A percentile compares a stretch with the other conserved stretches of the same genome.
phyloP scores from a whole-genome alignment of 306 rosid species.

The Glycine latifolia region DNA sequence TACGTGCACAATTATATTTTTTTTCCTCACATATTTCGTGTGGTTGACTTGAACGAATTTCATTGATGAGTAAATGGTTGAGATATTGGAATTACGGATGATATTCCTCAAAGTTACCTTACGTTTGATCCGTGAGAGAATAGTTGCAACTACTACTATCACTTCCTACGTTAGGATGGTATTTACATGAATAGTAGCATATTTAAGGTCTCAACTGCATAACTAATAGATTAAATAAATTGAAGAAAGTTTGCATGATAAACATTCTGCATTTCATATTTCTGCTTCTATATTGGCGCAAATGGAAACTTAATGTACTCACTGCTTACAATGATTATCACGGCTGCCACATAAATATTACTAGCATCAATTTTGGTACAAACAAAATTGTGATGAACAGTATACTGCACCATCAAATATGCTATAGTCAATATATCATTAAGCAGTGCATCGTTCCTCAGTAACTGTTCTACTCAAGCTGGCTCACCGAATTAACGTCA shows the following conservation, averaged over 20 bases:
- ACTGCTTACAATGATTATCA: not conserved
- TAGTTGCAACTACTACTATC: not conserved
- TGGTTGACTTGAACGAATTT: not conserved
- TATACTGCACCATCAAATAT: not conserved
- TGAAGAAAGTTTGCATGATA: not conserved
- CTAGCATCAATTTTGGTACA: not conserved
- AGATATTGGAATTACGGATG: not conserved
- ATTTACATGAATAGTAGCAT: not conserved
- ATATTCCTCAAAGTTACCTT: not conserved
- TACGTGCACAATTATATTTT: not conserved
- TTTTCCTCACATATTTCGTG: not conserved
- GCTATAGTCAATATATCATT: slow-evolving; percentile 8
- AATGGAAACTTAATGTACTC: not conserved
- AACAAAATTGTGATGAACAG: slow-evolving; percentile 32
- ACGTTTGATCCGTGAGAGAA: not conserved
- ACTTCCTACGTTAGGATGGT: not conserved
- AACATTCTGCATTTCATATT: not conserved
- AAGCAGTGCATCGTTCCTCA: slow-evolving; percentile 12
- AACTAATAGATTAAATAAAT: not conserved
- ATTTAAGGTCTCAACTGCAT: not conserved
- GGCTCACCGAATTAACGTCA: not conserved
- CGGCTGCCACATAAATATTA: not conserved
- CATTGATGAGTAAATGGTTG: no score
- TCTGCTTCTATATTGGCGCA: not conserved
- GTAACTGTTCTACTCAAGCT: not conserved